Base-by-base conservation (phyloP, 169 alveolate genomes). In the Cryptosporidium tyzzeri region DNA sequence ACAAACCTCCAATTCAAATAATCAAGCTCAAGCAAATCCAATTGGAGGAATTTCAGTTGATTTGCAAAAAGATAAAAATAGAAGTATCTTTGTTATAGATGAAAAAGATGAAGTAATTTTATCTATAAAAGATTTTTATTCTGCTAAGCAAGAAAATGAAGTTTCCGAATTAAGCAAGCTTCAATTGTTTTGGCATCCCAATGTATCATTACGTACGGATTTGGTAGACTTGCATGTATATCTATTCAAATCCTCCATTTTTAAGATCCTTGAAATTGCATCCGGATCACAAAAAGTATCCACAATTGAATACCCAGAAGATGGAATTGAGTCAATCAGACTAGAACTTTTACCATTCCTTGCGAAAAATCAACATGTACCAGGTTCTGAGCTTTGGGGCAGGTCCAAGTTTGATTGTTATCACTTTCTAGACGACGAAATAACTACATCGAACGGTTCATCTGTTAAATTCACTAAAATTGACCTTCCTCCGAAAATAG, bases 321-420 rank as follows among this genome's bases (percentile, higher is more conserved):
- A 80, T 33, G 75, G 89, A n/a, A 80, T 80, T 39, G 89, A 80
- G 21, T 80, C 89, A 26, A 45, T 80, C 23, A 31, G 89, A 35
- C 26, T 80, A 41, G 89, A 80, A 39, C 68, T 80, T 23, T 10
- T 80, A 10, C 89, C 89, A 21, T 80, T 61, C 35, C 70, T 80
- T 41, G 75, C 75, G 23, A 80, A 80, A 62, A 80, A 41, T 58
- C 89, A 80, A 48, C 89, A 80, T 50, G 23, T 62, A 2, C 89
- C 89, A 21, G 89, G 89, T 41, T 80, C 89, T 44, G 89, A 80
- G 37, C 55, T 33, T 18, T 80, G 89, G 89, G 75, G 89, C 10
- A 80, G 73, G 70, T 80, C 89, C 26, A 80, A 80, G 35, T 80
- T 80, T 35, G 89, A 80, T 48, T 80, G 89, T 80, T 14, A 62